phyloP scores from a whole-genome alignment of 2,329 filamentous ascomycete genomes.

The Bretziella fagacearum region DNA sequence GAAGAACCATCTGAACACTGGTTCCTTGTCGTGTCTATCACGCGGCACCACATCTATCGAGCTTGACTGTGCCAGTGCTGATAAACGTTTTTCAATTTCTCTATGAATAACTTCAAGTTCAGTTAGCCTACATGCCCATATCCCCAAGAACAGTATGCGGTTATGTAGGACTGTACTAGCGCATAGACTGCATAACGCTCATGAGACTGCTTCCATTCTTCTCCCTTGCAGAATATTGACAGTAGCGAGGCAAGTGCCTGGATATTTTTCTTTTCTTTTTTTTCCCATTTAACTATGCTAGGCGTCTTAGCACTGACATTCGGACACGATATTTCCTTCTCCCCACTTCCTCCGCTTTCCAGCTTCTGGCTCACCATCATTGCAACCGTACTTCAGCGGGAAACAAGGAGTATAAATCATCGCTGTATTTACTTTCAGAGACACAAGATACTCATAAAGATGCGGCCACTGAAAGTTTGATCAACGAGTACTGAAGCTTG shows the following conservation, averaged over 20 bases:
- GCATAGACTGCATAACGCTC: background rate
- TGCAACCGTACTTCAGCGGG: background rate
- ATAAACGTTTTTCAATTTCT: too few species aligned
- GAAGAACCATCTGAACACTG: background rate
- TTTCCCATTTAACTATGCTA: background rate
- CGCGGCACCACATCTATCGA: too few species aligned
- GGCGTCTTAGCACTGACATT: background rate
- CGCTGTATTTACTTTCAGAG: background rate
- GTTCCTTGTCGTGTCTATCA: background rate
- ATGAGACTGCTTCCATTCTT: background rate
- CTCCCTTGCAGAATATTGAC: background rate
- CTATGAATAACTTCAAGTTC: too few species aligned
- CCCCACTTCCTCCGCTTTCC: background rate
- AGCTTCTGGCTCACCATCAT: background rate
- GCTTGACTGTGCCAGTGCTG: too few species aligned
- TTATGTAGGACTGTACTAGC: too few species aligned
- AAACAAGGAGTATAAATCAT: too few species aligned
- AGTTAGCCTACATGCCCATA: too few species aligned
- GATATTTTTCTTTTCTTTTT: too few species aligned
- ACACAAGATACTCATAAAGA: too few species aligned
- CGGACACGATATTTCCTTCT: background rate
- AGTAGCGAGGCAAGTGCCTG: background rate
- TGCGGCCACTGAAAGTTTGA: too few species aligned
- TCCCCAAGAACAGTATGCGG: too few species aligned
- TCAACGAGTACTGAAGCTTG: too few species aligned